A percentile compares a stretch with the other conserved stretches of the same genome.
Conservation (phyloP, 73 alveolate genomes). For the Stentor roeselii region DNA sequence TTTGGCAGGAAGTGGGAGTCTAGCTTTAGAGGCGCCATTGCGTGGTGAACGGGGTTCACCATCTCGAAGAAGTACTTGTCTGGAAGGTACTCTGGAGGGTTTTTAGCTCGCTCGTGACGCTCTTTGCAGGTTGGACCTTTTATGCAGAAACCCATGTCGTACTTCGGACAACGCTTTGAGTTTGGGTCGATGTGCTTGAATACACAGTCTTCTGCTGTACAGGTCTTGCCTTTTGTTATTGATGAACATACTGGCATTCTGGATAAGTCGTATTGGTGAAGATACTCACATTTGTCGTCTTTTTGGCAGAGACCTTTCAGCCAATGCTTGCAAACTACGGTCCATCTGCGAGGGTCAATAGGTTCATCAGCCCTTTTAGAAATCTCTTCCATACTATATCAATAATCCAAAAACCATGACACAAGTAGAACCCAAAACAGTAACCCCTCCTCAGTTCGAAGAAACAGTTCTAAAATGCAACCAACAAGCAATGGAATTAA, state of each 20-base stretch:
- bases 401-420: too few relatives aligned
- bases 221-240: not conserved
- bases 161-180: constrained; percentile 28
- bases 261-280: constrained; percentile 44
- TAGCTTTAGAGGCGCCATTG: constrained; percentile 20
- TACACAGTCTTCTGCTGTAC: constrained; percentile 35
- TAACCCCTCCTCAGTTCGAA: not conserved
- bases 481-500: not conserved
- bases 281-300: constrained; percentile 59
- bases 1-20: constrained; percentile 8
- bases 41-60: constrained; percentile 16
- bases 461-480: not conserved
- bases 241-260: constrained; percentile 37
- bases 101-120: constrained; percentile 19
- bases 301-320: constrained; percentile 55
- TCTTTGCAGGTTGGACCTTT: constrained; percentile 28
- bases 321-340: constrained; percentile 58
- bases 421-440: too few relatives aligned
- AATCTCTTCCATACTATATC: not conserved
- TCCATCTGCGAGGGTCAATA: constrained; percentile 24
- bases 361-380: constrained; percentile 3
- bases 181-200: constrained; percentile 34
- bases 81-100: constrained; percentile 23
- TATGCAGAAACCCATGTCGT: constrained; percentile 25
- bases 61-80: constrained; percentile 20